A percentile compares a stretch with the other conserved stretches of the same genome.
Conservation (phyloP, 2,329 filamentous ascomycete species). For the Alternaria postmessia region DNA sequence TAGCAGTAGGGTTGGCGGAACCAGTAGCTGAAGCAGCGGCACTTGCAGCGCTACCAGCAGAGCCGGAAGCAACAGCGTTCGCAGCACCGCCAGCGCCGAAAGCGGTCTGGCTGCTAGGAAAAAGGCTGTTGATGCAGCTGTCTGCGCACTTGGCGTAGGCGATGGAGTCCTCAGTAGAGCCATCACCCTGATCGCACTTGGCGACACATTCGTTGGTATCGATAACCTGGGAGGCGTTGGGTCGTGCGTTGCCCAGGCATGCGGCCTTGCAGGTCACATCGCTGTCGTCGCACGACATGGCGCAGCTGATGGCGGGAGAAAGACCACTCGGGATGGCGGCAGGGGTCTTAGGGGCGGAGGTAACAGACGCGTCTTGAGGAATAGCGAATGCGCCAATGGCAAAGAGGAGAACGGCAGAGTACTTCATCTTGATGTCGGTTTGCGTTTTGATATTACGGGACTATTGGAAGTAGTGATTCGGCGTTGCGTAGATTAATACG, state of each 20-base stretch:
- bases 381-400: conserved; percentile 55
- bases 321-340: conserved; percentile 31
- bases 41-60: conserved; percentile 33
- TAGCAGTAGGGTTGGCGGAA: conserved; percentile 7
- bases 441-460: conserved; percentile 15
- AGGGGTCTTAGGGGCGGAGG: conserved; percentile 47
- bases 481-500: conserved; percentile 27
- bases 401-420: conserved; percentile 57
- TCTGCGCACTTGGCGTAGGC: conserved; percentile 59
- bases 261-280: conserved; percentile 62
- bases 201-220: conserved; percentile 61
- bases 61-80: conserved; percentile 29
- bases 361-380: conserved; percentile 50
- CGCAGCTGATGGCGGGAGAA: conserved; percentile 44
- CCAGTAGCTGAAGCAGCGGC: conserved; percentile 28
- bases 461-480: not conserved
- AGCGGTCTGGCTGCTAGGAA: conserved; percentile 53
- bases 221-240: conserved; percentile 59
- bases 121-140: conserved; percentile 59
- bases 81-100: conserved; percentile 33
- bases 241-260: conserved; percentile 62
- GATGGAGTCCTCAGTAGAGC: conserved; percentile 55
- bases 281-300: conserved; percentile 49
- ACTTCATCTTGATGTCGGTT: conserved; percentile 51
- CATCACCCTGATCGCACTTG: conserved; percentile 62